Evolutionary conservation across 2,329 filamentous ascomycete genomes (phyloP), one percentile per base, ranked within the genome.

Genomic region (Claviceps sp.): DNA sequence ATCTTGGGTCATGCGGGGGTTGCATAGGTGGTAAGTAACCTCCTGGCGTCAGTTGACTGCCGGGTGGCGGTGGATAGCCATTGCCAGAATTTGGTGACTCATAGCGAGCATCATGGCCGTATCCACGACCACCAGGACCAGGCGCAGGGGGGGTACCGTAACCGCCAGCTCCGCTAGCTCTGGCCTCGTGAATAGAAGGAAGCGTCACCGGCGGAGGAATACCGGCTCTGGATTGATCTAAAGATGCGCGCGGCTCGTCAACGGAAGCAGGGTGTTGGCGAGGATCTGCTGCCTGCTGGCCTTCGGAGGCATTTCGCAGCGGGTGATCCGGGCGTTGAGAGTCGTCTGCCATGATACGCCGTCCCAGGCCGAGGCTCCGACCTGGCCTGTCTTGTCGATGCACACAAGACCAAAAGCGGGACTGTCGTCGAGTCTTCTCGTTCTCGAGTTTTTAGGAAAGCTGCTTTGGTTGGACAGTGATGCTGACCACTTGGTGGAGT

Each of bases 111-210:
- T 68, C 65, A n/a, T 58, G 54, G 20, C 60, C 54, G 50, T 67
- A 68, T 40, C 42, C 40, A 13, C 63, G 64, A 48, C 62, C 65
- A 41, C 61, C 63, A 54, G 65, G 63, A 18, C 64, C 58, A 47
- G 56, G 56, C 47, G 62, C 58, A 45, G 62, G 66, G 44, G 62
- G 66, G 44, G 63, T 58, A 9, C 63, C 61, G 52, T 71, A 71
- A 18, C 59, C 56, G 52, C 64, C 58, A 37, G 63, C 59, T 49
- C 59, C 56, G 52, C 64, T 57, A 37, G 63, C 59, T 49, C 70
- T 65, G 47, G 69, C 63, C 58, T 76, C 75, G 51, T 76, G 69
- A 50, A 78, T 77, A 18, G 75, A 71, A 1, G 75, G 75, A 37
- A 76, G 64, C 54, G 69, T 74, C 54, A 75, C 69, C 53, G 68